Base-by-base conservation (phyloP, 176 grass and related monocot genomes). In the Poa pratensis region DNA sequence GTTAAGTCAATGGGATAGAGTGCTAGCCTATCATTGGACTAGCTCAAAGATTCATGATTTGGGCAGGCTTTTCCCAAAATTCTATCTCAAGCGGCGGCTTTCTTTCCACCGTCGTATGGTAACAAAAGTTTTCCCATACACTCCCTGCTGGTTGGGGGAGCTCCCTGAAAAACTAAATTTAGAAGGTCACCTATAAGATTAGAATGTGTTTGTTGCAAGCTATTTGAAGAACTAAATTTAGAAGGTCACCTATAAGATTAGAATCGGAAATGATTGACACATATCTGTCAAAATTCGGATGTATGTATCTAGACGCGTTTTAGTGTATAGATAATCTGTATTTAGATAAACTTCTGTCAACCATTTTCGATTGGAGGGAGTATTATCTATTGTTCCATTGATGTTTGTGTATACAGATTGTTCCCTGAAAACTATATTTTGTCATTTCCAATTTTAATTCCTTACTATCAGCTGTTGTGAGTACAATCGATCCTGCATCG, bases 31-130 rank as follows among this genome's bases (percentile, higher is more conserved):
- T n/a, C n/a, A n/a, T n/a, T n/a, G n/a, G n/a, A 60, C 22, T 61
- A 61, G 16, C 69, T 83, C 81, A 83, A 83, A 46, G 68, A 16
- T 83, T 48, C 81, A 83, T 73, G 68, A 73, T 48, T 24, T 82
- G 51, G 80, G 80, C 37, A 58, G 27, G 34, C 14, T 82, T 43
- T 82, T 72, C 67, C 67, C 80, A 14, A 71, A 82, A 72, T 72
- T 82, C 32, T 72, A 72, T 45, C 4, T 7, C 10, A 54, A 54
- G 17, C 52, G 52, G 52, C 52, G 17, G 17, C 4, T 19, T 19
- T 19, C 1, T 54, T 54, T 34, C n/a, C 20, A 13, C 4, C 7
- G 67, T 53, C 4, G 1, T 65, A 1, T 54, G 1, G 59, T 27
- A 76, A 1, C 0, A 9, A 23, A 26, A 32, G 10, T 0, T 50